These are phyloP conservation scores for Chlamydomonas incerta DNA, from an alignment of 139 green algal genomes.

Conservation along the genomic window DNA sequence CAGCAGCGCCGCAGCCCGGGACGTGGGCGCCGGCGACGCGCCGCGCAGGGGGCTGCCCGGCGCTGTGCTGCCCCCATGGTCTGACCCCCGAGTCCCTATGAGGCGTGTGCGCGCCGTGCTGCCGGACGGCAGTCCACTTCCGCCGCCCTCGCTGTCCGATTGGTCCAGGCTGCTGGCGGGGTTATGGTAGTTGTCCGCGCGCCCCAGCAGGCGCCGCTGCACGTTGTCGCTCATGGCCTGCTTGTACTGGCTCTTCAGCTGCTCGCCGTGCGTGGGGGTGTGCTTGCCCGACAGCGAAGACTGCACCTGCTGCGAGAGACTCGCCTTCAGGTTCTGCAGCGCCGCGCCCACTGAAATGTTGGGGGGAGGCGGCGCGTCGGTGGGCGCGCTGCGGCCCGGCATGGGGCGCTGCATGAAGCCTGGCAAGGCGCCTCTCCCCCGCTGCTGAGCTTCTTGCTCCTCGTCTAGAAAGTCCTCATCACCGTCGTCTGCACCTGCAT, in stretches of 20 bases:
- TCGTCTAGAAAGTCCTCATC: neutral
- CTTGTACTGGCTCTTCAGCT: slow-evolving; percentile 1
- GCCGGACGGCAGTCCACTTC: neutral
- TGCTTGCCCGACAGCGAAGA: neutral
- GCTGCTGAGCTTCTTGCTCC: neutral
- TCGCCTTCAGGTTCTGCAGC: neutral
- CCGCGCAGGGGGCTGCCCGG: no score
- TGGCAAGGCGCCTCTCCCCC: no score
- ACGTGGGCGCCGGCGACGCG: no score
- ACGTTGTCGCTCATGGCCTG: neutral
- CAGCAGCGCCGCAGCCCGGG: neutral
- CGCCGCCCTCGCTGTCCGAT: neutral
- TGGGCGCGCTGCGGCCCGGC: neutral
- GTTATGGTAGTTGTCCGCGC: slow-evolving; percentile 13
- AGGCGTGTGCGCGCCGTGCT: no score
- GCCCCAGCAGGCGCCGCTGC: slow-evolving; percentile 24
- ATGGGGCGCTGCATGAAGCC: neutral
- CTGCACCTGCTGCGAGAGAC: slow-evolving; percentile 1
- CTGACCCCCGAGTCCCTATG: no score
- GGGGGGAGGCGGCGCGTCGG: neutral
- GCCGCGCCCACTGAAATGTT: neutral
- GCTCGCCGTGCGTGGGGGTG: slow-evolving; percentile 10
- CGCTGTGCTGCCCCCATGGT: no score
- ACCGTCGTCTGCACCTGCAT: neutral
- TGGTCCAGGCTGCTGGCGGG: neutral